Evolutionary conservation across 1,284 basidiomycete species (phyloP).

Genomic region (Sutorius eximius): DNA sequence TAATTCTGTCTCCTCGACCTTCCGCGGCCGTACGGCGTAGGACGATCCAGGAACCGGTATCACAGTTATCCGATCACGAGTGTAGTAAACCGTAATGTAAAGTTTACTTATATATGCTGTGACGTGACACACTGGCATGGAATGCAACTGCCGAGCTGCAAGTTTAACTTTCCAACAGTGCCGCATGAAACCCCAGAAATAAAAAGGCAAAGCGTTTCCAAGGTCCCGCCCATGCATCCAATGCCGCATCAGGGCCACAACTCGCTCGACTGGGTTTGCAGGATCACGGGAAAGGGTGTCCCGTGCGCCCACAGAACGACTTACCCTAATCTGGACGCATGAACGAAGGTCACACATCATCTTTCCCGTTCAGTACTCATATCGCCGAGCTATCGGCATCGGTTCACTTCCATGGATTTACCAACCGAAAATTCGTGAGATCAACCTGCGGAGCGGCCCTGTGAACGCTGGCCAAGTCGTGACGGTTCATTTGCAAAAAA

Average conservation of each 20-base stretch:
- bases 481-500: not conserved
- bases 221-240: not conserved
- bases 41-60: constrained; percentile 33
- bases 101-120: constrained; percentile 21
- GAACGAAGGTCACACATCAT: constrained; percentile 1
- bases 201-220: not conserved
- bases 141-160: constrained; percentile 3
- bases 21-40: constrained; percentile 28
- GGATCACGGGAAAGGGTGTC: constrained; percentile 2
- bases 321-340: not conserved
- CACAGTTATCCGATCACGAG: constrained; percentile 17
- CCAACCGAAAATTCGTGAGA: constrained; percentile 22
- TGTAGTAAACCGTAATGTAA: constrained; percentile 24
- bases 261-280: constrained; percentile 1
- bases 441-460: constrained; percentile 7
- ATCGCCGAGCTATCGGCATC: constrained; percentile 26
- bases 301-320: constrained; percentile 2
- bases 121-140: constrained; percentile 19
- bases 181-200: constrained; percentile 8
- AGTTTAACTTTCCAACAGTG: constrained; percentile 6
- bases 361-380: constrained; percentile 11
- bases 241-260: not conserved
- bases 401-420: constrained; percentile 19
- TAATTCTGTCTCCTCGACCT: constrained; percentile 12
- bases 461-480: not conserved